Percentiles rank a stretch among this genome's conserved stretches.
Evolutionary conservation across 371 early-diverging fungal species (phyloP).

Genomic region (Mucor mucedo): DNA sequence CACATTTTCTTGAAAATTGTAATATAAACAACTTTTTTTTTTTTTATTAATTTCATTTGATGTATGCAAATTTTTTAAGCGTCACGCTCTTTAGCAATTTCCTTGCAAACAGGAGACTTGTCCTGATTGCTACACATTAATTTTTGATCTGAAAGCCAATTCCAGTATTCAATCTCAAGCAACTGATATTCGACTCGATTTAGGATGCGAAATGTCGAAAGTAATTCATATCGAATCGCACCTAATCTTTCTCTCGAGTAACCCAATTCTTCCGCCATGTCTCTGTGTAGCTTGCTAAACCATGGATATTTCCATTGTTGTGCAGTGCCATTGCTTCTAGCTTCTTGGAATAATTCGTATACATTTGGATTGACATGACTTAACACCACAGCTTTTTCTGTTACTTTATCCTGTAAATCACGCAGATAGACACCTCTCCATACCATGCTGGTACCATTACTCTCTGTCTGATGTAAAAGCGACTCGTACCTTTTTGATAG

Average conservation of each 20-base stretch:
- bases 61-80: not conserved
- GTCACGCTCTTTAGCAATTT: constrained; percentile 1
- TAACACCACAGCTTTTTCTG: constrained; percentile 1
- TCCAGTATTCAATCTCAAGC: constrained; percentile 58
- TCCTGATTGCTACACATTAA: constrained; percentile 34
- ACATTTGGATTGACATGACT: constrained; percentile 22
- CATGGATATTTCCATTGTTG: constrained; percentile 21
- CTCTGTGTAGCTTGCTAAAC: constrained; percentile 45
- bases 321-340: constrained; percentile 3
- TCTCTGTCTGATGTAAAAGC: not conserved
- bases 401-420: constrained; percentile 48
- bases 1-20: not conserved
- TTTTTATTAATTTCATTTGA: not conserved
- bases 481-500: constrained; percentile 5
- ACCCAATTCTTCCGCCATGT: constrained; percentile 51
- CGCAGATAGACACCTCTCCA: constrained; percentile 56
- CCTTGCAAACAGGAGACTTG: constrained; percentile 1
- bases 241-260: constrained; percentile 58
- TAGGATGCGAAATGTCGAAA: constrained; percentile 51
- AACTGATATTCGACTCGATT: constrained; percentile 54
- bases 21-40: not conserved
- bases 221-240: constrained; percentile 53
- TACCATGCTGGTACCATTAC: constrained; percentile 1
- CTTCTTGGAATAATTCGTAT: constrained; percentile 28
- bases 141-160: constrained; percentile 59